Conservation (phyloP, 2,329 filamentous ascomycete genomes). For the Diaporthe ampelina region DNA sequence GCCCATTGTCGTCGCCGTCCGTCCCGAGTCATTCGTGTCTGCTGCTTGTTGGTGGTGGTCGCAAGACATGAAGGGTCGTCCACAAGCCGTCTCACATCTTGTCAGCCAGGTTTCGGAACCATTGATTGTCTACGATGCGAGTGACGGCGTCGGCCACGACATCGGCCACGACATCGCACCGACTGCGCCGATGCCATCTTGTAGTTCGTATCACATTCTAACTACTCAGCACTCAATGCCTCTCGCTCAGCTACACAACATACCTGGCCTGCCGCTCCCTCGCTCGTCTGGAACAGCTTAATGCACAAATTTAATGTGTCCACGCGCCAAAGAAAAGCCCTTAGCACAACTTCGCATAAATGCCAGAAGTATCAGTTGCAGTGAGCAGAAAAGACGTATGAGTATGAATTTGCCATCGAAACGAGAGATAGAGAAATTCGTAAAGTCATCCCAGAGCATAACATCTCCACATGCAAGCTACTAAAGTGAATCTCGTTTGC, state of each 20-base stretch:
- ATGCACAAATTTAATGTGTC: background rate
- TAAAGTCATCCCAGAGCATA: slow-evolving; percentile 40
- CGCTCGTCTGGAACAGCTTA: background rate
- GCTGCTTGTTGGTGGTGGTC: background rate
- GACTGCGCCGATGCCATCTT: background rate
- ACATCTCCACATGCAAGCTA: slow-evolving; percentile 25
- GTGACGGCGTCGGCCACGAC: background rate
- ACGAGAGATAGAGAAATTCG: slow-evolving; percentile 41
- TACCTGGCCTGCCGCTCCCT: background rate
- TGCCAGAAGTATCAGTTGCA: slow-evolving; percentile 11
- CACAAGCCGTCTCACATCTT: slow-evolving; percentile 10
- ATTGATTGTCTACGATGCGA: slow-evolving; percentile 4
- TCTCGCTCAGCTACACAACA: slow-evolving; percentile 3
- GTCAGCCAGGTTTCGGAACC: slow-evolving; percentile 30
- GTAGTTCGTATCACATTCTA: slow-evolving; percentile 25
- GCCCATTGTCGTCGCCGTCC: background rate
- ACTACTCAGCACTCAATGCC: background rate
- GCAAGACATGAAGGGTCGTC: background rate
- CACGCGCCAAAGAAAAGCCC: background rate
- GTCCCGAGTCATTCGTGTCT: slow-evolving; percentile 17
- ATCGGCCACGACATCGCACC: background rate
- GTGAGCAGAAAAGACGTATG: slow-evolving; percentile 18
- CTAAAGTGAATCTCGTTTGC: slow-evolving; percentile 25
- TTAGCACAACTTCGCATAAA: background rate
- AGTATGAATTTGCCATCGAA: slow-evolving; percentile 32